Base-by-base conservation (phyloP, 2,329 filamentous ascomycete species). In the Aspergillus pseudoglaucus region DNA sequence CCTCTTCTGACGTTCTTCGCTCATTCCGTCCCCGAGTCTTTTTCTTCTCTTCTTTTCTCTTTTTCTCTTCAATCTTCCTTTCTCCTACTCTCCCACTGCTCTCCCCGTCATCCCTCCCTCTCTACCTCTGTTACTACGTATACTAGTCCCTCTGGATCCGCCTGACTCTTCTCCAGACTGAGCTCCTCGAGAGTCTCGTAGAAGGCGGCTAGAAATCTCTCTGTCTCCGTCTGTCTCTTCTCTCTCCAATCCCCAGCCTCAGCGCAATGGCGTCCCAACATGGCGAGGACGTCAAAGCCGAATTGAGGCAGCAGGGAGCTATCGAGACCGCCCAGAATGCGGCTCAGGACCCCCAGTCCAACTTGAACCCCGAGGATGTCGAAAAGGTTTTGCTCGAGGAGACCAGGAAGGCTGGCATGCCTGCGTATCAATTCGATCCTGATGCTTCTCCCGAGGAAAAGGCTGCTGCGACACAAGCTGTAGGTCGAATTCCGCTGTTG, bases 371-470 rank as follows among this genome's bases (percentile, higher is more conserved):
- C 42, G 80, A 86, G 37, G 82, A 84, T 54, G 87, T 87, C 27
- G 80, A 95, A 70, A 77, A 80, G 57, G 80, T 81, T 59, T 78
- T 96, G 43, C 77, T 95, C 22, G 76, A 87, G 46, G 84, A 95
- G 67, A 88, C 88, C 57, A 82, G 78, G 61, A 85, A 86, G 60
- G 88, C 85, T 10, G 93, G 93, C 38, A 81, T 86, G 20, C 74
- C 84, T 25, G 90, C 89, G 54, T 93, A 87, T 65, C 81, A 84
- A 53, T 98, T 97, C 72, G 80, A 98, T 64, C 89, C 93, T 1
- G 73, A 95, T 74, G 90, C 90, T 38, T 84, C 78, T 39, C 79
- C 85, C 1, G 88, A 90, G 65, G 79, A 95, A 68, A 98, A 98
- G 75, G 84, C 80, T 52, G 85, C 85, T 27, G 87, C 90, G 65